Percentiles rank a stretch among this genome's conserved stretches.
Evolutionary conservation across 2,329 filamentous ascomycete genomes (phyloP).

Genomic region (Fusarium tanahbumbuense): DNA sequence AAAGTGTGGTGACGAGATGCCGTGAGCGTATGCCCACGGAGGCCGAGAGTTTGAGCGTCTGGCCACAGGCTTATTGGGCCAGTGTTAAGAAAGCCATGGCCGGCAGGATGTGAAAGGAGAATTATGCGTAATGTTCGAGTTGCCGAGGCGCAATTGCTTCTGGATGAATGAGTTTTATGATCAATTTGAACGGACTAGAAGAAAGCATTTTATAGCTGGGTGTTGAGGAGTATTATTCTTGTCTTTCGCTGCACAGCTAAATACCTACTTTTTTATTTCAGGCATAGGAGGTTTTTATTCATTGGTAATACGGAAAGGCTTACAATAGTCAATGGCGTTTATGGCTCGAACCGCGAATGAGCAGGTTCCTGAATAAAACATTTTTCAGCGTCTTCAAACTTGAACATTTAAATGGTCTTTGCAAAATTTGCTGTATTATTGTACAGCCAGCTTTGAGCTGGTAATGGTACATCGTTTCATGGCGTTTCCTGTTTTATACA

Average conservation of each 20-base stretch:
- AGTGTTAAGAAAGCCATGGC: slow-evolving; percentile 66
- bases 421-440: slow-evolving; percentile 42
- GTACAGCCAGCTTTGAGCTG: slow-evolving; percentile 47
- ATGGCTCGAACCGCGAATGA: slow-evolving; percentile 19
- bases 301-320: slow-evolving; percentile 30
- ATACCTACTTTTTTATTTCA: slow-evolving; percentile 39
- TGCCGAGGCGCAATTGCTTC: slow-evolving; percentile 25
- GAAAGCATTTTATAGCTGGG: slow-evolving; percentile 47
- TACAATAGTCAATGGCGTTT: slow-evolving; percentile 36
- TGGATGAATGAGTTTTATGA: slow-evolving; percentile 42
- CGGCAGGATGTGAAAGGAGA: slow-evolving; percentile 44
- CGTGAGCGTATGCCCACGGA: slow-evolving; percentile 69
- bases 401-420: slow-evolving; percentile 15
- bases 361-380: slow-evolving; percentile 38
- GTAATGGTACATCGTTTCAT: slow-evolving; percentile 45
- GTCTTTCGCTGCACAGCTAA: slow-evolving; percentile 42
- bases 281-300: slow-evolving; percentile 21
- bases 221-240: slow-evolving; percentile 48
- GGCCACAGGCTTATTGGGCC: slow-evolving; percentile 72
- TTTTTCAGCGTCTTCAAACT: slow-evolving; percentile 32
- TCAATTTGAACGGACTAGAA: slow-evolving; percentile 41
- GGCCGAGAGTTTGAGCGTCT: slow-evolving; percentile 64
- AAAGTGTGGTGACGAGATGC: slow-evolving; percentile 70
- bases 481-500: slow-evolving; percentile 43
- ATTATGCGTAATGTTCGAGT: slow-evolving; percentile 27